These are phyloP conservation scores for Boletellus emodensis DNA, from an alignment of 768 basidiomycete species.

Conservation along the genomic window DNA sequence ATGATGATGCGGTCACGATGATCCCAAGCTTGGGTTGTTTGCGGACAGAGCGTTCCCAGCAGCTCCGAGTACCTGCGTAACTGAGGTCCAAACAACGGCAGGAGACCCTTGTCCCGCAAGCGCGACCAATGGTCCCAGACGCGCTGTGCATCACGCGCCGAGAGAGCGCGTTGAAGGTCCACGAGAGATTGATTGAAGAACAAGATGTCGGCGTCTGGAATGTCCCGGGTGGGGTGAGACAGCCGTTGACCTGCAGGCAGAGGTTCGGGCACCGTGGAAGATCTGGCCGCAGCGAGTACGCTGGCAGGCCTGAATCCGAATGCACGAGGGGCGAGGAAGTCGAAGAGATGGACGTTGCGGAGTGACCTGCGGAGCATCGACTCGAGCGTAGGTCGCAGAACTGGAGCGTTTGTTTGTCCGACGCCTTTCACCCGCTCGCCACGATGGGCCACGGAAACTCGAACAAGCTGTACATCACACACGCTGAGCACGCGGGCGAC, in stretches of 20 bases:
- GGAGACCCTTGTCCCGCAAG: conserved; percentile 41
- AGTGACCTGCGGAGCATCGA: conserved; percentile 28
- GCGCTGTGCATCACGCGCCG: conserved; percentile 30
- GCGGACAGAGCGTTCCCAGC: conserved; percentile 30
- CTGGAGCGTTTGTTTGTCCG: conserved; percentile 1
- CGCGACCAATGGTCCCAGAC: conserved; percentile 38
- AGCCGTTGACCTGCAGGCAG: conserved; percentile 9
- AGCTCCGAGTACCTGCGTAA: conserved; percentile 38
- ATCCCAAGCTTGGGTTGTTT: conserved; percentile 20
- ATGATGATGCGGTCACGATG: conserved; percentile 29
- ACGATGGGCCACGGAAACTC: conserved; percentile 84
- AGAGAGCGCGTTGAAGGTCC: conserved; percentile 37
- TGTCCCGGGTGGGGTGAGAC: conserved; percentile 6
- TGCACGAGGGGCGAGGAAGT: conserved; percentile 42
- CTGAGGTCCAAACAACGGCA: conserved; percentile 45
- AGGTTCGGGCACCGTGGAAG: background rate
- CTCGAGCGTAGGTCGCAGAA: background rate
- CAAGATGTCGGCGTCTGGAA: conserved; percentile 30
- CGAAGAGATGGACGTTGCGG: conserved; percentile 30
- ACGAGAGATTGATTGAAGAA: conserved; percentile 36
- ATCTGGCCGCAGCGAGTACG: conserved; percentile 8
- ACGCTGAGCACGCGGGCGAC: conserved; percentile 79
- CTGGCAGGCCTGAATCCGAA: conserved; percentile 19
- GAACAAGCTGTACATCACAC: conserved; percentile 83
- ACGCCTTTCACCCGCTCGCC: background rate